Evolutionary conservation across 2,329 filamentous ascomycete species (phyloP).

Genomic region (Sporothrix brunneoviolacea): DNA sequence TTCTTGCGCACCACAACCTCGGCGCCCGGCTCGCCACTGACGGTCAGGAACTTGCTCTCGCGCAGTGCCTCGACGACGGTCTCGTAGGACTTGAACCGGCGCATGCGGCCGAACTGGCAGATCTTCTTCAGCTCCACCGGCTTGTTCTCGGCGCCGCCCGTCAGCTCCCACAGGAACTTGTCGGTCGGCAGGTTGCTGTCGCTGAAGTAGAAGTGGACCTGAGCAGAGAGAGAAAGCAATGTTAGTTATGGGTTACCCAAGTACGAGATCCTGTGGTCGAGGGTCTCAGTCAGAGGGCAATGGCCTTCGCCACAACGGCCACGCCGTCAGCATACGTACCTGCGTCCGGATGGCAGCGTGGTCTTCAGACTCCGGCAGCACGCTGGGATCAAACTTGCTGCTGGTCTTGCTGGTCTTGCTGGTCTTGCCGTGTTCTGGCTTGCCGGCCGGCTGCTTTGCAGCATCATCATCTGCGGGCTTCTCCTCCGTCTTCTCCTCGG

Average conservation of each 20-base stretch:
- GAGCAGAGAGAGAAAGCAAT: neutral
- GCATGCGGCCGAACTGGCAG: conserved; percentile 91
- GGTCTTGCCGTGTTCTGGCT: conserved; percentile 19
- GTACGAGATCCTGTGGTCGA: too few species aligned
- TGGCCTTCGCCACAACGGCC: too few species aligned
- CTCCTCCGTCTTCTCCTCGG: conserved; percentile 23
- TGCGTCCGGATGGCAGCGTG: conserved; percentile 76
- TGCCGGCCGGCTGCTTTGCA: conserved; percentile 30
- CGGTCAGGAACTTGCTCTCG: conserved; percentile 64
- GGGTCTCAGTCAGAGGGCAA: too few species aligned
- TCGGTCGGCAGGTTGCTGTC: conserved; percentile 85
- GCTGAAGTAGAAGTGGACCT: conserved; percentile 96
- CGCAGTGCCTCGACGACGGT: conserved; percentile 78
- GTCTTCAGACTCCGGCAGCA: conserved; percentile 65
- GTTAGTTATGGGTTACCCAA: conserved; percentile 12
- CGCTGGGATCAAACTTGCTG: conserved; percentile 64
- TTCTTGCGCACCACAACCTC: conserved; percentile 72
- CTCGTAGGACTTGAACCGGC: conserved; percentile 80
- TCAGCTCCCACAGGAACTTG: conserved; percentile 74
- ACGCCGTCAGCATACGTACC: conserved; percentile 38
- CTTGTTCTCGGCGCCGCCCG: conserved; percentile 73
- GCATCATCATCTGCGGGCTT: too few species aligned
- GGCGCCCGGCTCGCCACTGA: conserved; percentile 66
- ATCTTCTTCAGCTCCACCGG: conserved; percentile 72
- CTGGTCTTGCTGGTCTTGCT: conserved; percentile 45